phyloP scores from a whole-genome alignment of 257 asterid species.

The Gentiana straminea region DNA sequence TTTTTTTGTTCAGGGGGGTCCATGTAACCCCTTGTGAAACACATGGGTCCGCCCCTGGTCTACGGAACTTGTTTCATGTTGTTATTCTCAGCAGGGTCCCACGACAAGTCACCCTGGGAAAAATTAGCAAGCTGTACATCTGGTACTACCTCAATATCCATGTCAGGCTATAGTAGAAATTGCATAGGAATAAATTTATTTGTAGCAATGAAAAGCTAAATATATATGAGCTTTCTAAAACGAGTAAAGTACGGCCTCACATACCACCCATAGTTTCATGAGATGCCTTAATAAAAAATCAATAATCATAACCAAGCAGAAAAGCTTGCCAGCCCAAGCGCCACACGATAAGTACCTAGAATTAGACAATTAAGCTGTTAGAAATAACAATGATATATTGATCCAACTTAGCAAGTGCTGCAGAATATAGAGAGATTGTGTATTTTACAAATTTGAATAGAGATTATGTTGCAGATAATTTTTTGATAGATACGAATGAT shows the following conservation, averaged over 20 bases:
- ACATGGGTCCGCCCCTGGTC: too few species aligned
- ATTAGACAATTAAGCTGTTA: not conserved
- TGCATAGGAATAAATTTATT: conserved; percentile 2
- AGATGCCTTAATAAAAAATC: conserved; percentile 65
- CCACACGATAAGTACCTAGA: conserved; percentile 83
- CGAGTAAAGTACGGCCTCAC: not conserved
- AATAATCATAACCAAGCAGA: conserved; percentile 78
- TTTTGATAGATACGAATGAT: too few species aligned
- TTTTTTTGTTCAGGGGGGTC: too few species aligned
- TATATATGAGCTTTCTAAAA: not conserved
- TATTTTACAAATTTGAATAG: too few species aligned
- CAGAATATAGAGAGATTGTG: too few species aligned
- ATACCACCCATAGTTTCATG: conserved; percentile 76
- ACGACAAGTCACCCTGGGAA: conserved; percentile 19
- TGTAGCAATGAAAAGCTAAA: not conserved
- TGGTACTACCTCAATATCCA: conserved; percentile 69
- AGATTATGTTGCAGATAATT: too few species aligned
- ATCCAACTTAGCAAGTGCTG: not conserved
- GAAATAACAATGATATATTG: conserved; percentile 1
- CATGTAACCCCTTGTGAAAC: too few species aligned
- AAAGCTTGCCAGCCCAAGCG: conserved; percentile 96
- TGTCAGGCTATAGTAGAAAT: conserved; percentile 54
- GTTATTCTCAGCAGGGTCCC: conserved; percentile 7
- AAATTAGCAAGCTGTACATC: conserved; percentile 28
- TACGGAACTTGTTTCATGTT: too few species aligned